Percentiles rank a stretch among this genome's conserved stretches.
These are phyloP conservation scores for Trichosanthes cucumerina DNA, from an alignment of 306 rosid species.

Conservation along the genomic window DNA sequence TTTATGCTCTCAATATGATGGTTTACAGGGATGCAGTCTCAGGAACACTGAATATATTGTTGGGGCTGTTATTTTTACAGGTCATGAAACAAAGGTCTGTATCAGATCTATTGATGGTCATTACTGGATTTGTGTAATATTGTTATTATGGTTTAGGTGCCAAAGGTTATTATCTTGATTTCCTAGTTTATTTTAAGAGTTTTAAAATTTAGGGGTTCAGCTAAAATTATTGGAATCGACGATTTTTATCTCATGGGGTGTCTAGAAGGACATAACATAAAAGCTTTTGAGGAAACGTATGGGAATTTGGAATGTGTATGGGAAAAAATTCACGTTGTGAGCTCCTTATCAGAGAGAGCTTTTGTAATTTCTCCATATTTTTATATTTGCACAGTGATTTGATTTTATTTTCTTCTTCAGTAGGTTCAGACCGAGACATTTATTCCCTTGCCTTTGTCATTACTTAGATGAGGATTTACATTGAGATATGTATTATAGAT, in stretches of 20 bases:
- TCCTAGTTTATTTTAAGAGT: neutral
- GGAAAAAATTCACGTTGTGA: neutral
- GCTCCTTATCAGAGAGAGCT: neutral
- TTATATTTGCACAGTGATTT: neutral
- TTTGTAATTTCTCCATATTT: neutral
- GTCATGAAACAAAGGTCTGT: slow-evolving; percentile 92
- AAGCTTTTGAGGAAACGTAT: neutral
- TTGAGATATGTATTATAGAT: neutral
- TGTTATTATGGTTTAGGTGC: neutral
- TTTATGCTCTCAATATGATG: slow-evolving; percentile 9
- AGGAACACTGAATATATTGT: slow-evolving; percentile 91
- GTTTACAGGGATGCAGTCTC: slow-evolving; percentile 92
- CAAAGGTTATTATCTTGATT: neutral
- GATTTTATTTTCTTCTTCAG: neutral
- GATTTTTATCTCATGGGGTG: neutral
- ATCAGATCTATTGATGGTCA: slow-evolving; percentile 9
- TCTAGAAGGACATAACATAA: neutral
- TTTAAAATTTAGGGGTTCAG: neutral
- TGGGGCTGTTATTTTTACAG: slow-evolving; percentile 84
- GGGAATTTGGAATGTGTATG: neutral
- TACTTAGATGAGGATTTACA: neutral
- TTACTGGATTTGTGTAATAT: neutral
- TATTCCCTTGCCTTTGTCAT: neutral
- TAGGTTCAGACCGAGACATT: neutral
- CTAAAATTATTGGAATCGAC: neutral